Percentiles rank a stretch among this genome's conserved stretches.
These are phyloP conservation scores for Zygoascus meyerae DNA, from an alignment of 1,139 yeast species.

Conservation along the genomic window DNA sequence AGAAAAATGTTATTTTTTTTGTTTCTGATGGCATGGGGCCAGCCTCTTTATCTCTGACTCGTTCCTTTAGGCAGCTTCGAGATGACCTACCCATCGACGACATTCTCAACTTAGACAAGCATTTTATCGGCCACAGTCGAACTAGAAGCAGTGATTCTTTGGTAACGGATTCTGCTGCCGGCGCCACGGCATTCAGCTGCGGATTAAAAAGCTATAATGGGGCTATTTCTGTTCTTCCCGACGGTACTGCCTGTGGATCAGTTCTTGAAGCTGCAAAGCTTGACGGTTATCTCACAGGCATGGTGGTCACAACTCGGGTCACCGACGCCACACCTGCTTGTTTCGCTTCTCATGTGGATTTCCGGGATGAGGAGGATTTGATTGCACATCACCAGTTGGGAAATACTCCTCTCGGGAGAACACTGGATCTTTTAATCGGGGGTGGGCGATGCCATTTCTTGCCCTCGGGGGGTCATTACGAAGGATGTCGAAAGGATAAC, in stretches of 20 bases:
- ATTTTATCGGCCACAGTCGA: conserved; percentile 69
- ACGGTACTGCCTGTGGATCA: conserved; percentile 67
- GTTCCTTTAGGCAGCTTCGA: conserved; percentile 59
- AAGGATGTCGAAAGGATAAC: conserved; percentile 68
- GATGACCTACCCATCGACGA: conserved; percentile 49
- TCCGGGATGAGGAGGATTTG: conserved; percentile 68
- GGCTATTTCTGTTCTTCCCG: conserved; percentile 70
- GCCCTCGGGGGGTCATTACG: conserved; percentile 36
- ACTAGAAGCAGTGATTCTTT: conserved; percentile 67
- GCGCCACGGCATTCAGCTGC: conserved; percentile 86
- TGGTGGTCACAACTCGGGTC: conserved; percentile 80
- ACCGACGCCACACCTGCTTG: conserved; percentile 91
- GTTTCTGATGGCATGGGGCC: conserved; percentile 95
- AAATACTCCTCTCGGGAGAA: conserved; percentile 64
- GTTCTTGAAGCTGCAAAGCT: conserved; percentile 76
- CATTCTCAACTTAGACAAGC: conserved; percentile 54
- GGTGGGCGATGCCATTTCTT: conserved; percentile 82
- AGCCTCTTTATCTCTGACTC: conserved; percentile 66
- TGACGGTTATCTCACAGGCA: conserved; percentile 70
- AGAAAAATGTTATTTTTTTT: conserved; percentile 69
- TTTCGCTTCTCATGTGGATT: conserved; percentile 69
- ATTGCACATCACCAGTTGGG: conserved; percentile 86
- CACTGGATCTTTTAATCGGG: conserved; percentile 78
- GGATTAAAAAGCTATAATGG: conserved; percentile 76
- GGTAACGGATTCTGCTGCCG: conserved; percentile 89